Base-by-base conservation (phyloP, 1,139 yeast genomes). In the Kluyveromyces sp. region DNA sequence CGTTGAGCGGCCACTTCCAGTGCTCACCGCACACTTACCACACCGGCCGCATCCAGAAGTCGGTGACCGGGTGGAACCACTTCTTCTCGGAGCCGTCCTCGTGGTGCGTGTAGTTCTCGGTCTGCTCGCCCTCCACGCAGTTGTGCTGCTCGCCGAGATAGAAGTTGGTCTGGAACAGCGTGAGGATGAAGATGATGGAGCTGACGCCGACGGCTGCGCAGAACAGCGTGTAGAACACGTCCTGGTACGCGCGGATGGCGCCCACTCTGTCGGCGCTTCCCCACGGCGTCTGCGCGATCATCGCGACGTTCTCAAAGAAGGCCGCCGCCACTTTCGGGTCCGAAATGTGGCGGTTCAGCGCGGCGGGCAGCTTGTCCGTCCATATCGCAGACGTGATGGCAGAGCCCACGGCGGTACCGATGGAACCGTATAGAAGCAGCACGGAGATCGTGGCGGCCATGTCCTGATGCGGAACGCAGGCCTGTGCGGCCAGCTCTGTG, bases 401-500 rank as follows among this genome's bases (percentile, higher is more conserved):
- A 17, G 56, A 46, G 26, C 60, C 60, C 1, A 51, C 43, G 13
- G 79, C 79, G 15, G 74, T 60, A 15, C 84, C 84, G 47, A 78
- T 67, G 50, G 74, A 71, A 57, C 75, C 76, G 34, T 71, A 61
- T 6, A 81, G 70, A 54, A 75, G 66, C 58, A 74, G 75, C 38
- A 78, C 60, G 0, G 83, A 71, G 39, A 77, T 68, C 19, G 76
- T 70, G 41, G 74, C 67, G 19, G 80, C 80, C 74, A 78, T 73
- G 59, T 75, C 68, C 54, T 77, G 77, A 60, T 77, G 82, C 13
- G 52, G 46, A 28, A 81, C 75, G 50, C 75, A 70, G 0, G 85
- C 67, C 51, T 77, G 78, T 50, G 80, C 75, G 20, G 83, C 74
- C 7, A 78, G 80, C 57, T 79, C 84, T 7, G 80, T 72, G 9